Evolutionary conservation across 192 early-diverging fungal genomes (phyloP), one percentile per base, ranked within the genome.

Genomic region (Coemansia biformis): DNA sequence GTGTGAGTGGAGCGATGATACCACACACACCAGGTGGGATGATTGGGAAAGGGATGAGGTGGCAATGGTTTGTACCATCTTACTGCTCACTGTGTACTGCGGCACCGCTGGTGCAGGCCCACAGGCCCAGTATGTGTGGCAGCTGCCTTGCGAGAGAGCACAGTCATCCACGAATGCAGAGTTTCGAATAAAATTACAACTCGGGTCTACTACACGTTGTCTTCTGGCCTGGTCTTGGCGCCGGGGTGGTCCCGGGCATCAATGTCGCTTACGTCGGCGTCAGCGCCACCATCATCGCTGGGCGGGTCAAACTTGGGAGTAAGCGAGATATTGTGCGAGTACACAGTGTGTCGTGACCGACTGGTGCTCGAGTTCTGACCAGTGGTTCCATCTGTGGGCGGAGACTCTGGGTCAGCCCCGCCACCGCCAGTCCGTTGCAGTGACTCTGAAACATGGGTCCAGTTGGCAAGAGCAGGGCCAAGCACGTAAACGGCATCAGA

Each of bases 401-500:
- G 24, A 2, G 24, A 26, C 7, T 32, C 38, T 16, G 39, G 38
- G 29, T 6, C 42, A 4, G 24, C 13, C 42, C 38, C 30, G 29
- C 30, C 34, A 18, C 29, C 29, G 44, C 44, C 44, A 11, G 8
- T 24, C 13, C 31, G 19, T 14, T 53, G 43, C 24, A 56, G 43
- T 3, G 48, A 16, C 12, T 63, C 67, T 3, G 60, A 38, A 14
- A 59, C 46, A 32, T 71, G 67, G 7, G 9, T 26, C 70, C 70
- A 73, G 2, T 54, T 63, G 0, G 50, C 29, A 14, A 73, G 66
- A 1, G 40, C 34, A 6, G 70, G 70, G 5, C 63, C 70, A 19
- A 73, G 34, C 18, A 73, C 51, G 14, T 73, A 73, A 16, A 73
- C 70, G 1, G 70, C 63, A 26, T 73, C 70, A 0, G 54, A 39